A percentile compares a stretch with the other conserved stretches of the same genome.
phyloP scores from a whole-genome alignment of 164 flowering plant species.

The Protea cynaroides region DNA sequence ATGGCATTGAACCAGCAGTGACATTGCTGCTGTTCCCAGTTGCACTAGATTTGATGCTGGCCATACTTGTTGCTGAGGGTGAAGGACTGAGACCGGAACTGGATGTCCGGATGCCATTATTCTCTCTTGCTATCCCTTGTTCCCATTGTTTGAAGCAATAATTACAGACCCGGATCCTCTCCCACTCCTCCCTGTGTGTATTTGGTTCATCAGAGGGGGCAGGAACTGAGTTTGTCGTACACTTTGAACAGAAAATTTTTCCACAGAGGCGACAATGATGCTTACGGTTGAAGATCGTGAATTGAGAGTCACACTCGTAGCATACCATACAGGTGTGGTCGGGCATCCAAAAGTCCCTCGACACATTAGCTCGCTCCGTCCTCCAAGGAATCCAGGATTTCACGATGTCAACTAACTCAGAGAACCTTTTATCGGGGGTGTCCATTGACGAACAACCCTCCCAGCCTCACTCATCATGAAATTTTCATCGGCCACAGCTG shows the following conservation, averaged over 20 bases:
- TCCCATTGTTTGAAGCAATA: slow-evolving; percentile 83
- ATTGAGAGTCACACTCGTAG: slow-evolving; percentile 89
- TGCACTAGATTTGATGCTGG: slow-evolving; percentile 57
- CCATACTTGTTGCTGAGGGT: slow-evolving; percentile 65
- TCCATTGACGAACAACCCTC: slow-evolving; percentile 57
- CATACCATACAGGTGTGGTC: slow-evolving; percentile 93
- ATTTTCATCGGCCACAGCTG: slow-evolving; percentile 39
- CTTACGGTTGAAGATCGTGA: slow-evolving; percentile 74
- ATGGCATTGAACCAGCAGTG: slow-evolving; percentile 53
- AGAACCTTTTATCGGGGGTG: slow-evolving; percentile 39
- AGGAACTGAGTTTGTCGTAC: slow-evolving; percentile 80
- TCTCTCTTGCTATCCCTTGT: slow-evolving; percentile 30
- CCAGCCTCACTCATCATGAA: slow-evolving; percentile 53
- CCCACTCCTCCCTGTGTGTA: slow-evolving; percentile 45
- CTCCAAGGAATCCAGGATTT: slow-evolving; percentile 81
- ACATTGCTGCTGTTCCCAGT: slow-evolving; percentile 46
- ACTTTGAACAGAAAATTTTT: slow-evolving; percentile 80
- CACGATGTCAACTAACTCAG: slow-evolving; percentile 43
- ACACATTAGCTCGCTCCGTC: slow-evolving; percentile 66
- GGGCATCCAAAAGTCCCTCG: slow-evolving; percentile 98
- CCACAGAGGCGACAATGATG: slow-evolving; percentile 97
- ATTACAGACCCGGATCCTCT: slow-evolving; percentile 77
- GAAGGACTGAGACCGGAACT: slow-evolving; percentile 47
- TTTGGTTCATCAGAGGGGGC: slow-evolving; percentile 37
- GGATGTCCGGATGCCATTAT: slow-evolving; percentile 39